Conservation (phyloP, 2,329 filamentous ascomycete genomes). For the Fusarium brachygibbosum region DNA sequence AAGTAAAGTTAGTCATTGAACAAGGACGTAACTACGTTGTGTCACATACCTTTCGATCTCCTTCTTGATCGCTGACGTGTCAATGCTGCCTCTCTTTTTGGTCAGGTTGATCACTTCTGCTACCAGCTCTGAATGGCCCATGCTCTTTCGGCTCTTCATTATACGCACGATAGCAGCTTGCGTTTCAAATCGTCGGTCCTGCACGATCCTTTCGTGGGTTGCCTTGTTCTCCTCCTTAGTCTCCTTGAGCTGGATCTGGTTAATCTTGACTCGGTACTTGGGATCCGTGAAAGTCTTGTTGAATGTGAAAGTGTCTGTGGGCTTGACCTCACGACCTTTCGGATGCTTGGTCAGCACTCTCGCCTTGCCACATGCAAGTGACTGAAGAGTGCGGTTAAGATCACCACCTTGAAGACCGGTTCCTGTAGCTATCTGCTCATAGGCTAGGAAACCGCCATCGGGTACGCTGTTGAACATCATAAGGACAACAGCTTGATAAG, state of each 20-base stretch:
- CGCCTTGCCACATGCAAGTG: conserved; percentile 90
- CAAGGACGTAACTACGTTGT: background rate
- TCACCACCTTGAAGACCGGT: conserved; percentile 83
- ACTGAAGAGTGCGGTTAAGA: conserved; percentile 91
- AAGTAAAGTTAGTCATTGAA: conserved; percentile 20
- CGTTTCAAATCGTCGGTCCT: conserved; percentile 94
- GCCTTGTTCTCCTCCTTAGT: conserved; percentile 95
- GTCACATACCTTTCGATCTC: conserved; percentile 91
- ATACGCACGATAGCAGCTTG: conserved; percentile 97
- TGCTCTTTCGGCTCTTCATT: conserved; percentile 93
- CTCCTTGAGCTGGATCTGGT: conserved; percentile 97
- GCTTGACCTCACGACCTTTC: conserved; percentile 82
- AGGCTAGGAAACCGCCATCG: conserved; percentile 74
- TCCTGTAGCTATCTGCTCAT: conserved; percentile 79
- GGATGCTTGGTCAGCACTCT: conserved; percentile 88
- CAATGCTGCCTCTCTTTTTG: conserved; percentile 85
- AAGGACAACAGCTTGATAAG: conserved; percentile 91
- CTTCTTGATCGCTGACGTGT: conserved; percentile 90
- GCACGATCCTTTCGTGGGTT: conserved; percentile 89
- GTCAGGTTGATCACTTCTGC: conserved; percentile 94
- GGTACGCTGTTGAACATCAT: conserved; percentile 85
- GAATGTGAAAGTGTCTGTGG: conserved; percentile 86
- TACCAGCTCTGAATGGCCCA: conserved; percentile 88
- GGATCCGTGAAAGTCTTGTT: conserved; percentile 82
- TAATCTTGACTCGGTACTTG: conserved; percentile 96